Evolutionary conservation across 2,329 filamentous ascomycete genomes (phyloP).

Genomic region (Exserohilum rostratum): DNA sequence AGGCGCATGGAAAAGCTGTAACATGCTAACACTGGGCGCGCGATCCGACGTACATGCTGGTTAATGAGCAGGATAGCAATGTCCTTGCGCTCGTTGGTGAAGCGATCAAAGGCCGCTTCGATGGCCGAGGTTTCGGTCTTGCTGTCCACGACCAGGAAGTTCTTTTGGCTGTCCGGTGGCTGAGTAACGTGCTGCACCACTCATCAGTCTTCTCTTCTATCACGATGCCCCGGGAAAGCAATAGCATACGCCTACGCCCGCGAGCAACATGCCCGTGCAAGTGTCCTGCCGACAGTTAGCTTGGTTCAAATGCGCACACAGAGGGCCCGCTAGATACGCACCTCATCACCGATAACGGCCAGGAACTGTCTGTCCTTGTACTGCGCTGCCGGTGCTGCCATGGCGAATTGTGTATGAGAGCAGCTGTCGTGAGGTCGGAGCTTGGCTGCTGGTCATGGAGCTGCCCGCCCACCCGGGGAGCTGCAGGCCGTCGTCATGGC

Average conservation of each 20-base stretch:
- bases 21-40: not conserved
- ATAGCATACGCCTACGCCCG: slow-evolving; percentile 83
- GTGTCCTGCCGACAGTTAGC: slow-evolving; percentile 70
- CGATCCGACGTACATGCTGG: slow-evolving; percentile 74
- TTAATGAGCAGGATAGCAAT: slow-evolving; percentile 97
- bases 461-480: slow-evolving; percentile 5
- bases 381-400: slow-evolving; percentile 65
- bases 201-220: slow-evolving; percentile 7
- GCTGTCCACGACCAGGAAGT: slow-evolving; percentile 93
- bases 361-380: slow-evolving; percentile 90
- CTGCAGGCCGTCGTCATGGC: slow-evolving; percentile 34
- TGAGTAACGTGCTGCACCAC: slow-evolving; percentile 81
- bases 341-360: slow-evolving; percentile 97
- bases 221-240: not conserved
- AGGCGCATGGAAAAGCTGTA: not conserved
- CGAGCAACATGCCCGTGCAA: slow-evolving; percentile 91
- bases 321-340: slow-evolving; percentile 44
- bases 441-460: slow-evolving; percentile 16
- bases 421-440: slow-evolving; percentile 28
- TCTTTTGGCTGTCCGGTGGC: slow-evolving; percentile 89
- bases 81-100: slow-evolving; percentile 89
- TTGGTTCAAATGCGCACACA: not conserved
- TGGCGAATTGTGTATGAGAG: slow-evolving; percentile 42
- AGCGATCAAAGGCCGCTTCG: slow-evolving; percentile 86
- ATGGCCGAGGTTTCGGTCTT: slow-evolving; percentile 91